phyloP scores from a whole-genome alignment of 176 grass and related monocot genomes.

The maize (Zea mays) region DNA sequence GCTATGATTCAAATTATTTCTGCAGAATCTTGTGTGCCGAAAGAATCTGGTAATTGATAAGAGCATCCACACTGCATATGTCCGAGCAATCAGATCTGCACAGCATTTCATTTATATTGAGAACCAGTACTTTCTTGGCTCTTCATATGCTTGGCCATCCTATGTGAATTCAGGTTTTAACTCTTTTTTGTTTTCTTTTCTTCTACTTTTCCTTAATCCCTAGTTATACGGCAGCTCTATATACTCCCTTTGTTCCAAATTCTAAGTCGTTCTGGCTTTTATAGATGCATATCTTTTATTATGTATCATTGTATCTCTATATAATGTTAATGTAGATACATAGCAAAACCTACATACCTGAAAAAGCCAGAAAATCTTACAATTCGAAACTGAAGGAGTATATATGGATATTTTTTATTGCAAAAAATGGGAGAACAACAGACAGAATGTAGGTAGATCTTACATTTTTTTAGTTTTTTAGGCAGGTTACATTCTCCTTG shows the following conservation, averaged over 20 bases:
- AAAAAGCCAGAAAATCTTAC: background rate
- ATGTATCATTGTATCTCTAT: background rate
- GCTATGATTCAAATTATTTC: constrained; percentile 15
- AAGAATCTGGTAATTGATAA: constrained; percentile 91
- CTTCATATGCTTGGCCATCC: constrained; percentile 86
- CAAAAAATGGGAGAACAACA: background rate
- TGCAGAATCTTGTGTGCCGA: constrained; percentile 86
- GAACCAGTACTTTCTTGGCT: constrained; percentile 98
- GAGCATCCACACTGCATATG: constrained; percentile 98
- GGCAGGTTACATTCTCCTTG: constrained; percentile 25
- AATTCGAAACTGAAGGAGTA: background rate
- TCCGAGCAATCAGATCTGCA: constrained; percentile 90
- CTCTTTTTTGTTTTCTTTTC: background rate
- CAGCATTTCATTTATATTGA: constrained; percentile 99
- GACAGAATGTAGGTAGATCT: background rate
- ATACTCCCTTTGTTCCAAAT: background rate
- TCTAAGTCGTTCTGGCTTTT: background rate
- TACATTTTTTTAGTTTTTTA: constrained; percentile 9
- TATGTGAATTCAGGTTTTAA: constrained; percentile 76
- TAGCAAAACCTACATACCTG: background rate
- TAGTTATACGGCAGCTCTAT: background rate
- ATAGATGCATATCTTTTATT: background rate
- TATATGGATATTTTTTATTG: background rate
- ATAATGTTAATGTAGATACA: background rate
- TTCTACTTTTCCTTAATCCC: background rate